Evolutionary conservation across 2,329 filamentous ascomycete genomes (phyloP).

Genomic region (Colletotrichum lindemuthianum): DNA sequence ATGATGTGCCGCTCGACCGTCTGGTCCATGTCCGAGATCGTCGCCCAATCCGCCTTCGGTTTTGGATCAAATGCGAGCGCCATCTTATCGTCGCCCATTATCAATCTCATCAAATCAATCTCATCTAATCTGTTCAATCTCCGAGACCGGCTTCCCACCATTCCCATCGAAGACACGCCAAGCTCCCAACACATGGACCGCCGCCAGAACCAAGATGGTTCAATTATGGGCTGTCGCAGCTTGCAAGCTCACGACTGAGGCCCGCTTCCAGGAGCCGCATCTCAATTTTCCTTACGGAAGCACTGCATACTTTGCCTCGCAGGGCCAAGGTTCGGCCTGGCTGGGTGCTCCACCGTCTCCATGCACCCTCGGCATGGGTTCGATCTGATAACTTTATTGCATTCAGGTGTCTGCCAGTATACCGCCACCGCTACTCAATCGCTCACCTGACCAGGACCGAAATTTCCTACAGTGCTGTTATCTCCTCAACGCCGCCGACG

Average conservation of each 20-base stretch:
- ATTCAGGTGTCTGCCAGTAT: no score
- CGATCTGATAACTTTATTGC: constrained; percentile 34
- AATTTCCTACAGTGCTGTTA: constrained; percentile 1
- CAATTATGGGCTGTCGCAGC: constrained; percentile 12
- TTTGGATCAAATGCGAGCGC: constrained; percentile 5
- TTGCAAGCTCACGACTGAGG: background rate
- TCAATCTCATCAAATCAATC: constrained; percentile 38
- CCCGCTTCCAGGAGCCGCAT: constrained; percentile 11
- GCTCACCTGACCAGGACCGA: constrained; percentile 19
- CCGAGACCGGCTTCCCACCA: constrained; percentile 24
- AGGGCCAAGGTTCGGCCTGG: background rate
- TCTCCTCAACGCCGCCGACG: no score
- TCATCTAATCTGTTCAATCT: constrained; percentile 34
- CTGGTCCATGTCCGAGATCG: constrained; percentile 2
- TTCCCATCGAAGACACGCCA: background rate
- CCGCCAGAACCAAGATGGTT: background rate
- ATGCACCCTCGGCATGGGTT: constrained; percentile 25
- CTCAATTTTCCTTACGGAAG: background rate
- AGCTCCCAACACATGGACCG: constrained; percentile 1
- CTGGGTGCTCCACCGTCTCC: constrained; percentile 11
- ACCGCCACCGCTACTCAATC: background rate
- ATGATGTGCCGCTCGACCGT: background rate
- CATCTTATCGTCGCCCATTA: constrained; percentile 27
- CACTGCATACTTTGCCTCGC: no score
- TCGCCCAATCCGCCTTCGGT: constrained; percentile 11